phyloP scores from a whole-genome alignment of 257 asterid genomes.

The Scutellaria minor region DNA sequence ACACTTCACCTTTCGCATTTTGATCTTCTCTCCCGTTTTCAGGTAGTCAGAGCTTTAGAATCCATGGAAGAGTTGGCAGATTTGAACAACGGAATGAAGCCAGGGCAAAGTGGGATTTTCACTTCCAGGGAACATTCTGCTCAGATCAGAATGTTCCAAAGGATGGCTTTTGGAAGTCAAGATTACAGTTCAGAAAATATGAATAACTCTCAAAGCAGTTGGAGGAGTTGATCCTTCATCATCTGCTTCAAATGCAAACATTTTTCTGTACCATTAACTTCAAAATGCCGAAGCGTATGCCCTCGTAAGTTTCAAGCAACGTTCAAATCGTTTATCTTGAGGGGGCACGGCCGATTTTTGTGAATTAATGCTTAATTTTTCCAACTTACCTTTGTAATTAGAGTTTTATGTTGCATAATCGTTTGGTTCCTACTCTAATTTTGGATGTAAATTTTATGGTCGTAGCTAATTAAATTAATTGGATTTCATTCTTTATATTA shows the following conservation, averaged over 20 bases:
- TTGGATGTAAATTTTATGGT: constrained; percentile 46
- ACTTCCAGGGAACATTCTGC: constrained; percentile 84
- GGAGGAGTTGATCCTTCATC: constrained; percentile 44
- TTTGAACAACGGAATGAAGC: constrained; percentile 80
- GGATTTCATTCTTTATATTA: constrained; percentile 25
- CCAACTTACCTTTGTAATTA: constrained; percentile 30
- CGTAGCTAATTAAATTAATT: constrained; percentile 15
- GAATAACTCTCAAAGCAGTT: constrained; percentile 62
- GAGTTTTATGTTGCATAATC: constrained; percentile 12
- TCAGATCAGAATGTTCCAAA: constrained; percentile 83
- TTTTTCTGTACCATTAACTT: neutral
- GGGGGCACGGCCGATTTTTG: constrained; percentile 8
- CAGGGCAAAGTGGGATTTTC: constrained; percentile 82
- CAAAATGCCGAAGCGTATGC: constrained; percentile 21
- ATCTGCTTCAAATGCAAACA: neutral
- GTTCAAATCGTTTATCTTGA: constrained; percentile 1
- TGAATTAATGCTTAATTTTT: constrained; percentile 1
- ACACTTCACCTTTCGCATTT: constrained; percentile 18
- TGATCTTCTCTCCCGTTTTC: constrained; percentile 11
- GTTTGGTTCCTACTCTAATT: constrained; percentile 25
- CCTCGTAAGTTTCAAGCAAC: constrained; percentile 6
- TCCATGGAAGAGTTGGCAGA: constrained; percentile 74
- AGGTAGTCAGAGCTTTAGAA: constrained; percentile 86
- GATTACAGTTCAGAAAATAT: constrained; percentile 63
- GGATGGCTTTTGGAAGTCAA: constrained; percentile 93